These are phyloP conservation scores for Boletellus sp. DNA, from an alignment of 768 basidiomycete genomes.

Conservation along the genomic window DNA sequence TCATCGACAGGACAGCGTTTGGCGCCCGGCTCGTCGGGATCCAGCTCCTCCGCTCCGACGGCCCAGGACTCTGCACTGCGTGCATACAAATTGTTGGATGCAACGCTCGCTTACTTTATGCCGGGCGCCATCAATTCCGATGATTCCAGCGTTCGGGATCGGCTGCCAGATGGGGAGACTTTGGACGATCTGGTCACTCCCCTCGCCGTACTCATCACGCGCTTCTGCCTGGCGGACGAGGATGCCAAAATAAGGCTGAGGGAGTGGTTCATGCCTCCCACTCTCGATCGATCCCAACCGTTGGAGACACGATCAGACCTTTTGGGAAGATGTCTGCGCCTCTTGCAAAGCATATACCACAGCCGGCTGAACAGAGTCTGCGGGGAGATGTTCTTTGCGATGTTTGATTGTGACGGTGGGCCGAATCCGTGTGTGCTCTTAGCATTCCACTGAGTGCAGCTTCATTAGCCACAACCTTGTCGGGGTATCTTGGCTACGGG, in stretches of 20 bases:
- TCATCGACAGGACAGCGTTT: slow-evolving; percentile 31
- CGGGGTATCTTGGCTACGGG: slow-evolving; percentile 87
- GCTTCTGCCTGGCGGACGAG: slow-evolving; percentile 65
- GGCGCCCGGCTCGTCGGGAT: slow-evolving; percentile 45
- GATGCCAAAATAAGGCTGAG: slow-evolving; percentile 52
- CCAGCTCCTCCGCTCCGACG: slow-evolving; percentile 29
- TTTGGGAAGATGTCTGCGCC: slow-evolving; percentile 74
- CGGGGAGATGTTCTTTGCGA: slow-evolving; percentile 83
- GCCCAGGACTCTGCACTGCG: slow-evolving; percentile 53
- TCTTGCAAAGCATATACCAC: slow-evolving; percentile 75
- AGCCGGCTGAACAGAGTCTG: slow-evolving; percentile 66
- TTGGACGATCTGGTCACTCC: slow-evolving; percentile 81
- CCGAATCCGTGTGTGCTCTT: background rate
- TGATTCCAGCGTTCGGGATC: slow-evolving; percentile 54
- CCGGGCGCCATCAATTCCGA: slow-evolving; percentile 64
- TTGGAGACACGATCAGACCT: slow-evolving; percentile 72
- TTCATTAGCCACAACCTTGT: slow-evolving; percentile 58
- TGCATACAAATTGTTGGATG: slow-evolving; percentile 65
- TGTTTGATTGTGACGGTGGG: slow-evolving; percentile 75
- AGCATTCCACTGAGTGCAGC: background rate
- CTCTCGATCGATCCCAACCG: slow-evolving; percentile 74
- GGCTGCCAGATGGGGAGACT: slow-evolving; percentile 40
- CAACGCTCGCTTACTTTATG: slow-evolving; percentile 57
- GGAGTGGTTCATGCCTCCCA: slow-evolving; percentile 68
- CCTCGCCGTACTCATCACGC: slow-evolving; percentile 68